Evolutionary conservation across 352 stramenopile species (phyloP), one percentile per base, ranked within the genome.

Genomic region (Blastocystis sp.): DNA sequence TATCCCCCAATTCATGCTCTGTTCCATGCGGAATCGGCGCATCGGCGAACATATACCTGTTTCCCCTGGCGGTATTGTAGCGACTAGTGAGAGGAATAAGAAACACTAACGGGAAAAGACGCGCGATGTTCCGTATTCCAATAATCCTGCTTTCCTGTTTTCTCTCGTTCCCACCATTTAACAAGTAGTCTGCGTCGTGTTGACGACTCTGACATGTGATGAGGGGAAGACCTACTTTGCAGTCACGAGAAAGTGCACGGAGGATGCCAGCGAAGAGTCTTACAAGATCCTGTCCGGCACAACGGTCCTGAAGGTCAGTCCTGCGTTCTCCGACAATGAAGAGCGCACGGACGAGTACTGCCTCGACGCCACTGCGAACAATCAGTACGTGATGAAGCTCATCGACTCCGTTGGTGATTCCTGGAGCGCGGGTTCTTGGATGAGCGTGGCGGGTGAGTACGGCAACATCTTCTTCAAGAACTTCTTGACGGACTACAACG

Each of bases 381-480:
- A 67, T 29, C 24, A 51, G 35, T 81, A 81, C n/a, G 24, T n/a
- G 1, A 21, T 81, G 39, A n/a, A 81, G 41, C 21, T 81, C 24
- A 50, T n/a, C 21, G 71, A 81, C 35, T 21, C 19, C 62, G 9
- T 19, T 10, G 35, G 37, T 35, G 50, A 81, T 66, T 50, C 37
- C 12, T 81, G 71, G 71, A 39, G 3, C 55, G n/a, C 9, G 0
- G 71, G 50, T 26, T 37, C 71, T 33, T 39, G 2, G 13, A 16
- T 81, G 0, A 10, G 24, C 10, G 45, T 85, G 13, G 24, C 35
- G 13, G 74, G 74, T 6, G 19, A n/a, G 31, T 67, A 85, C 45
- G 51, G 61, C 51, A 85, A 85, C 19, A 66, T 69, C 3, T 21
- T 85, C 3, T 85, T 85, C 31, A 85, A 85, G 60, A 69, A 67